Evolutionary conservation across 192 early-diverging fungal species (phyloP).

Genomic region (Backusella liffmaniae): DNA sequence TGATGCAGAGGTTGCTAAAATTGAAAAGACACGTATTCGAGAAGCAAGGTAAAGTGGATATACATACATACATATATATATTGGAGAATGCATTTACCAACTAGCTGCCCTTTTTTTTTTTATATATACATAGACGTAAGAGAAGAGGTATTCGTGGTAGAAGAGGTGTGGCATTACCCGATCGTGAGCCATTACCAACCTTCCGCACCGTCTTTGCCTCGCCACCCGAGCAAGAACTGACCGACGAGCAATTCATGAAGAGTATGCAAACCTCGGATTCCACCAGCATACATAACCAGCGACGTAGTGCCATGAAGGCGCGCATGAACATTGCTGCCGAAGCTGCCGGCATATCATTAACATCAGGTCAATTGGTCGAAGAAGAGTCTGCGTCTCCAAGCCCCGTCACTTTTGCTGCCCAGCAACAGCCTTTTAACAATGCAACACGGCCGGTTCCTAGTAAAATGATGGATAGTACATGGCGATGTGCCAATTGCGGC

Average conservation of each 20-base stretch:
- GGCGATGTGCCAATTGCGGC: constrained; percentile 1
- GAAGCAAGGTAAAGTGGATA: constrained; percentile 55
- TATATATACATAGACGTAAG: constrained; percentile 57
- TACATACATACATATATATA: neutral
- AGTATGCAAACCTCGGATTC: neutral
- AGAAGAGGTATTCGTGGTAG: constrained; percentile 82
- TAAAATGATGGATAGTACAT: neutral
- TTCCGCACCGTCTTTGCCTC: constrained; percentile 50
- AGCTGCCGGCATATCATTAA: constrained; percentile 14
- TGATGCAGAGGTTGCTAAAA: constrained; percentile 72
- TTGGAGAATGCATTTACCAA: no score
- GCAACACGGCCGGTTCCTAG: neutral
- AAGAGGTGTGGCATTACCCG: constrained; percentile 59
- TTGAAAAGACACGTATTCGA: constrained; percentile 80
- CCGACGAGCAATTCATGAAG: constrained; percentile 37
- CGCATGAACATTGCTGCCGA: constrained; percentile 36
- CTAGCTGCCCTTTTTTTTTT: constrained; percentile 25
- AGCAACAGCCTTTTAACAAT: neutral
- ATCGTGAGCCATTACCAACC: constrained; percentile 68
- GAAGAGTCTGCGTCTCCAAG: neutral
- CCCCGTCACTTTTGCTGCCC: neutral
- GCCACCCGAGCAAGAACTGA: constrained; percentile 41
- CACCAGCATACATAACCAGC: constrained; percentile 12
- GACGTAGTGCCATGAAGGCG: constrained; percentile 30
- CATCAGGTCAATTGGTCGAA: neutral